Base-by-base conservation (phyloP, 371 early-diverging fungal species). In the Lichtheimia ornata region DNA sequence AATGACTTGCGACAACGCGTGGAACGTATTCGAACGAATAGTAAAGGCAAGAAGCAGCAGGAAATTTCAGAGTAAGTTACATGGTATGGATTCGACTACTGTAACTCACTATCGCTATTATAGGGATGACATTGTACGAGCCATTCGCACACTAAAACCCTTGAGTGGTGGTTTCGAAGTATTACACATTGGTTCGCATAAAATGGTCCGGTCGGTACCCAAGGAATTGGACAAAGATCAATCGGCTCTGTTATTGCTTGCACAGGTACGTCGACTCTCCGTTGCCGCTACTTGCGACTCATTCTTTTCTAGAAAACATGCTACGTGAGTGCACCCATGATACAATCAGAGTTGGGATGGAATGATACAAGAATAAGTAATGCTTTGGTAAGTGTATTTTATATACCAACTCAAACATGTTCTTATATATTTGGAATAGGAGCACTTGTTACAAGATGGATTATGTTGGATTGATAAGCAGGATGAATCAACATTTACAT, bases 171-270 rank as follows among this genome's bases (percentile, higher is more conserved):
- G 96, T 2, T 97, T 92, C 77, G 85, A 85, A 45, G 83, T 97
- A 5, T 57, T 96, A 11, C 73, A 69, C 43, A 84, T 96, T 65
- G 97, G 97, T 13, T 64, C 72, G 7, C 81, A 86, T 43, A 89
- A 84, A 57, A 84, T 97, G 84, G 89, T 97, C 4, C 88, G 91
- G 65, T 94, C 94, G 6, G 90, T 97, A 3, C 96, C 97, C 0
- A 81, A 91, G 17, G 98, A 97, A 67, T 73, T 97, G 49, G 93
- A 94, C 66, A 76, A 79, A 5, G 98, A 97, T 69, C 88, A 90
- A 52, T 72, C 91, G 0, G 73, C 76, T 0, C 72, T 94, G 40
- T 67, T 97, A 28, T 66, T 77, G 0, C 66, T 93, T 40, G 92
- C 95, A 4, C 90, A 91, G 77, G 85, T 85, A 73, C 49, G 11